Conservation (phyloP, 768 basidiomycete species). For the Boletus sp. region DNA sequence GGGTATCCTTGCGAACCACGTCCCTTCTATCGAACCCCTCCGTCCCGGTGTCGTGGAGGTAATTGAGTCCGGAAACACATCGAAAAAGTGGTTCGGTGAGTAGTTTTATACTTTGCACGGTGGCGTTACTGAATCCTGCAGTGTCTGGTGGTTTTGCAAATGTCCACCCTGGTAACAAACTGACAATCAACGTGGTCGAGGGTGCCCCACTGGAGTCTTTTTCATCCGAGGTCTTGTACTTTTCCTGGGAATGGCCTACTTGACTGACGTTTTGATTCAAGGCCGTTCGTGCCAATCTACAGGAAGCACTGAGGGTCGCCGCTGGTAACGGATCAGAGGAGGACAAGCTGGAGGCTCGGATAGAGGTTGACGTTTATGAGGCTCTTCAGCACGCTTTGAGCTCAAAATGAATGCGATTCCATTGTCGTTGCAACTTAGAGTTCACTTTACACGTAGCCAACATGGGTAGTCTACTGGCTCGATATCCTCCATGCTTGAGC, state of each 20-base stretch:
- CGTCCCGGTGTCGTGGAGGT: slow-evolving; percentile 95
- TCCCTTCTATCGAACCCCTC: slow-evolving; percentile 93
- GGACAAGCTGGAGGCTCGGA: slow-evolving; percentile 88
- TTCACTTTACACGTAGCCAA: background rate
- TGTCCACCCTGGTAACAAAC: slow-evolving; percentile 93
- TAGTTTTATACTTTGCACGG: slow-evolving; percentile 7
- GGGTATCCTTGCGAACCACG: slow-evolving; percentile 99
- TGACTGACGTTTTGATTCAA: slow-evolving; percentile 33
- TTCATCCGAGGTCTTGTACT: slow-evolving; percentile 72
- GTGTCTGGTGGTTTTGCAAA: slow-evolving; percentile 97
- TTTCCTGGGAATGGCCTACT: background rate
- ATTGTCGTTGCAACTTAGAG: slow-evolving; percentile 14
- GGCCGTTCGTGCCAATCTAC: slow-evolving; percentile 87
- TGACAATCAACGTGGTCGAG: slow-evolving; percentile 97
- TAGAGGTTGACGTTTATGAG: slow-evolving; percentile 97
- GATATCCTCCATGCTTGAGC: background rate
- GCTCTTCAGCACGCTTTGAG: slow-evolving; percentile 82
- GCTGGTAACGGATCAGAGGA: slow-evolving; percentile 85
- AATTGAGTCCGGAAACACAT: slow-evolving; percentile 69
- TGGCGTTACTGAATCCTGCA: slow-evolving; percentile 32
- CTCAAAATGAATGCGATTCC: slow-evolving; percentile 36
- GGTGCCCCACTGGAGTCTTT: slow-evolving; percentile 90
- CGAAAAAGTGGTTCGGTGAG: slow-evolving; percentile 98
- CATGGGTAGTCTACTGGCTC: background rate
- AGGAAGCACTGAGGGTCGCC: slow-evolving; percentile 81